Evolutionary conservation across 2,329 filamentous ascomycete species (phyloP), one percentile per base, ranked within the genome.

Genomic region (Ceratocystis destructans): DNA sequence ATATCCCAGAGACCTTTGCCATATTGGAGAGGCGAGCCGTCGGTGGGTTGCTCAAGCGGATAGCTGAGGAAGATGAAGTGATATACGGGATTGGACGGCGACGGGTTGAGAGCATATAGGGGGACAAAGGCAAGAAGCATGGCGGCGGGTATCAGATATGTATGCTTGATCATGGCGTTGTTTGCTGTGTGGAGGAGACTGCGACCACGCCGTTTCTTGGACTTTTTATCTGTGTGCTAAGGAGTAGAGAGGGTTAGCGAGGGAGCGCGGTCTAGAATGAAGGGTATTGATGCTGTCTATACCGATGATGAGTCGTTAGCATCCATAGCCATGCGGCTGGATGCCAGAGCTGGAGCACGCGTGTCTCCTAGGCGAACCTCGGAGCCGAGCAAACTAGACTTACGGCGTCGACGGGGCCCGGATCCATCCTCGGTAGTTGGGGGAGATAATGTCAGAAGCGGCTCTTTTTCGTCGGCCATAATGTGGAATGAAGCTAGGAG

Each of bases 51-150:
- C 17, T 87, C 83, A 67, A 92, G 80, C 66, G 84, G 83, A 78
- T 97, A 97, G 63, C 91, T 94, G 68, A 96, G 85, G 81, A 96
- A 96, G 75, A 96, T 85, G 75, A 90, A 91, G 76, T 81, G 82
- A 76, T 89, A 82, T 70, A 96, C 75, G 12, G 88, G 88, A 75
- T 96, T 96, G 67, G 87, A 84, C 69, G 86, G 80, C 71, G 82
- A 84, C 4, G 92, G 93, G 73, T 91, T 87, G 72, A 89, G 74
- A 70, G 85, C 83, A 77, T 93, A 96, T 69, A 84, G 79, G 62
- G 80, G 76, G 68, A 89, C 77, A 73, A 92, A 80, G 73, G 85
- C 71, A 68, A 81, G 69, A 67, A 90, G 76, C 67, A 95, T 77
- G 70, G 88, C 75, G 67, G 94, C 82, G 28, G 93, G 92, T 44